Evolutionary conservation across 2,329 filamentous ascomycete genomes (phyloP).

Genomic region (Trichoderma asperellum): DNA sequence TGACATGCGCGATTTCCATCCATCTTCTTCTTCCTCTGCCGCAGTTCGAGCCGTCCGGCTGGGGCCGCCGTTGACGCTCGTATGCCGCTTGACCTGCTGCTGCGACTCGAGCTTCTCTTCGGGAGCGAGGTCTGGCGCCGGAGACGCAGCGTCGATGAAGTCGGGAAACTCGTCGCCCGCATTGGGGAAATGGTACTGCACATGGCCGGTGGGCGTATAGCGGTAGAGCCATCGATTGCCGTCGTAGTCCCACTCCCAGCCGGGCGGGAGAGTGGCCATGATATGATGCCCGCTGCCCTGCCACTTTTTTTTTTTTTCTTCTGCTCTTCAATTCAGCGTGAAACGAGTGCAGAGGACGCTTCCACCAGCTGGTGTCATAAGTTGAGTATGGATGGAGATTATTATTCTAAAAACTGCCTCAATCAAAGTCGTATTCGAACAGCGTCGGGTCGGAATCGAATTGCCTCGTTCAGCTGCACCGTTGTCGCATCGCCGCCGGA

Average conservation of each 20-base stretch:
- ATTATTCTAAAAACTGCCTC: neutral
- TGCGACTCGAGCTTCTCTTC: constrained; percentile 59
- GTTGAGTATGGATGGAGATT: neutral
- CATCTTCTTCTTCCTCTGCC: constrained; percentile 16
- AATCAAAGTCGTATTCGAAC: neutral
- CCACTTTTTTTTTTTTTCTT: neutral
- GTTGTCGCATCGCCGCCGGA: constrained; percentile 23
- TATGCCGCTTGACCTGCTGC: constrained; percentile 50
- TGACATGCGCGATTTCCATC: constrained; percentile 38
- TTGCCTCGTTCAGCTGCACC: constrained; percentile 20
- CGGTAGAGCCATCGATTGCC: constrained; percentile 61
- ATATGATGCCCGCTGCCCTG: neutral
- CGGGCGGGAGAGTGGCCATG: constrained; percentile 50
- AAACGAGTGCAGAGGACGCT: neutral
- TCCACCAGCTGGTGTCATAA: neutral
- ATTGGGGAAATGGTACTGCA: constrained; percentile 61
- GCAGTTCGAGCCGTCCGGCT: neutral
- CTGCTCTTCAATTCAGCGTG: neutral
- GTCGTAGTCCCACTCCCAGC: constrained; percentile 64
- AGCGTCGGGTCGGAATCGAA: constrained; percentile 5
- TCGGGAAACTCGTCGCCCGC: constrained; percentile 63
- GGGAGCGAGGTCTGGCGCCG: constrained; percentile 50
- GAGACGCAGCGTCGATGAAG: constrained; percentile 47
- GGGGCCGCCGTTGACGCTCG: constrained; percentile 29
- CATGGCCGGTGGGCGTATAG: constrained; percentile 57